These are phyloP conservation scores for Tetramitus jugosus DNA, from an alignment of 208 protist genomes.

Conservation along the genomic window DNA sequence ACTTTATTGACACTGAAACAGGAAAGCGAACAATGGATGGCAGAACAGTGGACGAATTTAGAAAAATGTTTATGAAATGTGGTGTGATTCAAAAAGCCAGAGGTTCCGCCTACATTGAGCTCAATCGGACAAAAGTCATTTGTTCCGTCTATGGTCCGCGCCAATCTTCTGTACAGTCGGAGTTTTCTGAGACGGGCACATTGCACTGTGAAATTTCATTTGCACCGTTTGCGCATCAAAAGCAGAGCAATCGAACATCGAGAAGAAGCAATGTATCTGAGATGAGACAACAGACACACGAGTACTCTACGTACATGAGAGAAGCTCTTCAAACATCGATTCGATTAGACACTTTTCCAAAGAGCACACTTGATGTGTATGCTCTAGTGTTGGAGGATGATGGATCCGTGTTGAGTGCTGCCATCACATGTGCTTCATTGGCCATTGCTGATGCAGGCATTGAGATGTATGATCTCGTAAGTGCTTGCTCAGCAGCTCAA, in stretches of 20 bases:
- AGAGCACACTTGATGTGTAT: constrained; percentile 37
- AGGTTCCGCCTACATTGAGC: constrained; percentile 38
- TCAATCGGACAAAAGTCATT: constrained; percentile 35
- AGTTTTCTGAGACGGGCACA: constrained; percentile 30
- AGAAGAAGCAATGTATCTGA: not conserved
- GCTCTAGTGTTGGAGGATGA: constrained; percentile 36
- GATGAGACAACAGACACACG: constrained; percentile 21
- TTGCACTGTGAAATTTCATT: constrained; percentile 34
- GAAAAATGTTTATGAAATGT: constrained; percentile 19
- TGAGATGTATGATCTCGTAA: constrained; percentile 38
- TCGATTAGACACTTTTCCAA: constrained; percentile 33
- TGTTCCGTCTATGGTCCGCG: constrained; percentile 42
- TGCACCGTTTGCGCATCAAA: not conserved
- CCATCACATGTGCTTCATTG: constrained; percentile 33
- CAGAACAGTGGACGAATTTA: constrained; percentile 2
- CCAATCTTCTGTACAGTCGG: not conserved
- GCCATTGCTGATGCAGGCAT: constrained; percentile 42
- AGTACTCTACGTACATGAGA: constrained; percentile 8
- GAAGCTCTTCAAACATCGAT: constrained; percentile 31
- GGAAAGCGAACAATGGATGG: constrained; percentile 16
- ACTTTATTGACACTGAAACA: no score
- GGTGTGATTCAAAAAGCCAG: constrained; percentile 25
- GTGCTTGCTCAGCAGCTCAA: constrained; percentile 26
- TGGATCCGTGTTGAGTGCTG: constrained; percentile 17
- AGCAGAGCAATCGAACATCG: not conserved